Base-by-base conservation (phyloP, 2,329 filamentous ascomycete genomes). In the Fragosphaeria purpurea region DNA sequence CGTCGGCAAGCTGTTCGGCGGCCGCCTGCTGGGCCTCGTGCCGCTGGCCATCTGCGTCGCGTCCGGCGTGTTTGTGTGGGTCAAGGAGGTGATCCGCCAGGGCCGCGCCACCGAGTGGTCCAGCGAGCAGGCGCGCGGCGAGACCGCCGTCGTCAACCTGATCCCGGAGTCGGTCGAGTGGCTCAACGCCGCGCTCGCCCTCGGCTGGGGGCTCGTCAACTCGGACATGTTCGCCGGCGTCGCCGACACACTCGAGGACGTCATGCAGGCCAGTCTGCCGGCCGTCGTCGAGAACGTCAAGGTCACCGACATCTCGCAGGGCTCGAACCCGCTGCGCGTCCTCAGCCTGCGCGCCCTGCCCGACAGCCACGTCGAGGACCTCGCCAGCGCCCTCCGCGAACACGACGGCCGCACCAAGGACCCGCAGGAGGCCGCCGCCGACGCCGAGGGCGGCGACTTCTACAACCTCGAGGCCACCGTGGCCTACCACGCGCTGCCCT, bases 221-320 rank as follows among this genome's bases (percentile, higher is more conserved):
- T 91, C 93, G 0, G 91, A 97, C 42, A 94, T 97, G 86, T 93
- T 98, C 65, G 73, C 80, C n/a, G 80, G 80, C 6, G 79, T 96
- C 7, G 90, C 90, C n/a, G 93, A 97, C 63, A 96, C 87, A 10
- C 77, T 93, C 6, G 87, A 93, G 67, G 91, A 97, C 64, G 86
- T 97, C 57, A 97, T 97, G 91, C 89, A 94, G 64, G 91, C 90
- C 22, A 95, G 88, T 0, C 86, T 96, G 0, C 93, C 93, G 0
- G 82, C 85, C 2, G 72, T 97, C 40, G 89, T 98, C 56, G 90
- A 97, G 65, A 93, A 95, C 57, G 89, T 98, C 44, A 86, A 91
- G 57, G 88, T 97, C 30, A 89, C 90, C 53, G 90, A 96, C 59
- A 95, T 98, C 59, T 88, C 88, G 46, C 93, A 97, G 66, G 93